Percentiles rank a stretch among this genome's conserved stretches.
Conservation (phyloP, 1,139 yeast species). For the Blastobotrys indianensis region DNA sequence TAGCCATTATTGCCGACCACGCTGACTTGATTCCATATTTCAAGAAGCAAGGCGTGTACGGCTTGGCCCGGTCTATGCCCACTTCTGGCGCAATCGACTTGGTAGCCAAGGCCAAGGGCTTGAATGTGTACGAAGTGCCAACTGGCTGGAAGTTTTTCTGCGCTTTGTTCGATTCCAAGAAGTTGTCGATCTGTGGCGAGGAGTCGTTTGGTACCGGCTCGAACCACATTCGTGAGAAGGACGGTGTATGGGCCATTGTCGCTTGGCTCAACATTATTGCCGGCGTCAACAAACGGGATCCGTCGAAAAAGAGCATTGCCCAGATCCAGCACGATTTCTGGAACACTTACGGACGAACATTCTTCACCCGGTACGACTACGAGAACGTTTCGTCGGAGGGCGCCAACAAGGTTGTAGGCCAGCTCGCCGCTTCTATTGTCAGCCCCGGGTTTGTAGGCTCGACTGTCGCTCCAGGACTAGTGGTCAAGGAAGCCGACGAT, state of each 20-base stretch:
- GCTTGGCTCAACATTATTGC: slow-evolving; percentile 98
- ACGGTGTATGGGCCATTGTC: slow-evolving; percentile 94
- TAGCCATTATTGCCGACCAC: slow-evolving; percentile 94
- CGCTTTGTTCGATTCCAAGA: slow-evolving; percentile 86
- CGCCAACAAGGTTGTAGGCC: slow-evolving; percentile 62
- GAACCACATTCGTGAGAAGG: slow-evolving; percentile 94
- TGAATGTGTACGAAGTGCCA: slow-evolving; percentile 88
- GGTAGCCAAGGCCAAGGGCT: slow-evolving; percentile 74
- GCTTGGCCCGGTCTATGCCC: slow-evolving; percentile 98
- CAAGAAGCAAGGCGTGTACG: slow-evolving; percentile 76
- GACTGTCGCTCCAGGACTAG: slow-evolving; percentile 43
- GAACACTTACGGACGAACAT: slow-evolving; percentile 93
- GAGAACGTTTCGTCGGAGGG: slow-evolving; percentile 76
- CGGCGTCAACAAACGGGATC: slow-evolving; percentile 50
- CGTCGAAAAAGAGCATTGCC: slow-evolving; percentile 59
- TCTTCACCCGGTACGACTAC: slow-evolving; percentile 92
- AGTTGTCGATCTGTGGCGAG: slow-evolving; percentile 95
- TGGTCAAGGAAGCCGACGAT: slow-evolving; percentile 72
- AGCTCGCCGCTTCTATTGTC: slow-evolving; percentile 37
- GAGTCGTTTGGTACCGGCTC: slow-evolving; percentile 98
- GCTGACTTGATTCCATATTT: slow-evolving; percentile 87
- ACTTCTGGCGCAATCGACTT: slow-evolving; percentile 91
- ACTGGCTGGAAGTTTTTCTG: slow-evolving; percentile 99
- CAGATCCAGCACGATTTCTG: slow-evolving; percentile 83
- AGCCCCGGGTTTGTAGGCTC: slow-evolving; percentile 41